phyloP scores from a whole-genome alignment of 176 grass and related monocot genomes.

The Carex parvula region DNA sequence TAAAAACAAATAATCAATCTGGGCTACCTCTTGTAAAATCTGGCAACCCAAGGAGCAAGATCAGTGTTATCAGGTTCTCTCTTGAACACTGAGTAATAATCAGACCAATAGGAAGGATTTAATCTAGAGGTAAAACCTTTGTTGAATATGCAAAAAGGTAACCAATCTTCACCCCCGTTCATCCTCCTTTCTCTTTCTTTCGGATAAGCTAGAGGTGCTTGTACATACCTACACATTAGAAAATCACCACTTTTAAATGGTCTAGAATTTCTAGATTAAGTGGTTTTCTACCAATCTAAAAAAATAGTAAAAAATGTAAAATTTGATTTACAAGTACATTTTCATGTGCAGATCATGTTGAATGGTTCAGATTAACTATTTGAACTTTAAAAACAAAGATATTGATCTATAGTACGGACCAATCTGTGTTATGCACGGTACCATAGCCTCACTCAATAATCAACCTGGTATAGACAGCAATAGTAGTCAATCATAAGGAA shows the following conservation, averaged over 20 bases:
- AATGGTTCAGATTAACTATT: no score
- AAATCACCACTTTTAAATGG: no score
- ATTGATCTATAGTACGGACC: no score
- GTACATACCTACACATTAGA: constrained; percentile 55
- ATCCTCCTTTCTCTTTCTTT: constrained; percentile 74
- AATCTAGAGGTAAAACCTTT: constrained; percentile 66
- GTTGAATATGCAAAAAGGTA: constrained; percentile 85
- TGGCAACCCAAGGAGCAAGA: constrained; percentile 88
- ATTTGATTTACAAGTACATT: no score
- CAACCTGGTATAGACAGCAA: background rate
- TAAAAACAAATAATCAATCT: constrained; percentile 16
- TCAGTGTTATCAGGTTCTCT: constrained; percentile 86
- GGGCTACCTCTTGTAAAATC: constrained; percentile 62
- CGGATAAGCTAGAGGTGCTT: constrained; percentile 88
- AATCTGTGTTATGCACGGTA: no score
- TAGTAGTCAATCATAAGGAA: background rate
- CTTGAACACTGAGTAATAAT: constrained; percentile 72
- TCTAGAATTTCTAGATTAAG: no score
- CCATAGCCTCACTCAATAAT: no score
- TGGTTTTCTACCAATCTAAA: no score
- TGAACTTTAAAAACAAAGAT: no score
- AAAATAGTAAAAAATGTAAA: no score
- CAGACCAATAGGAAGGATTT: constrained; percentile 72
- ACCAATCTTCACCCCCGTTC: constrained; percentile 61
- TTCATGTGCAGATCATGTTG: no score